Conservation (phyloP, 352 stramenopile species). For the Phytophthora quininea region DNA sequence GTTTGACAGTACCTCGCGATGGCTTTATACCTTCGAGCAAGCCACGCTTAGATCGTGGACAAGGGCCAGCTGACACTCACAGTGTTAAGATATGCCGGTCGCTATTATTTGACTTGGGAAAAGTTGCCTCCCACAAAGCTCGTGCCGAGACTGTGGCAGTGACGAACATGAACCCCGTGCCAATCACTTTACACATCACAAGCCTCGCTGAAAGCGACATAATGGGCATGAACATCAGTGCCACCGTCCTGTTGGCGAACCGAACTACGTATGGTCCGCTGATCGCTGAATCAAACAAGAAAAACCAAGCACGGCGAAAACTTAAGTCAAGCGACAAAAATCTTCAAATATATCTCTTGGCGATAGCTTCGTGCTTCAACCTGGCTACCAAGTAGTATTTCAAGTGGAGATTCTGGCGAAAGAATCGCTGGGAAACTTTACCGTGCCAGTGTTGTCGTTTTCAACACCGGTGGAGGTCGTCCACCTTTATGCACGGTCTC, state of each 20-base stretch:
- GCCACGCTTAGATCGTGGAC: slow-evolving; percentile 24
- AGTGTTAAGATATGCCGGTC: slow-evolving; percentile 43
- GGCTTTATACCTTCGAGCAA: slow-evolving; percentile 12
- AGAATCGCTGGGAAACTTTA: slow-evolving; percentile 31
- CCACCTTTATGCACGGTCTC: slow-evolving; percentile 38
- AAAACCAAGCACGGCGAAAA: not conserved
- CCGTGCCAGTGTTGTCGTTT: slow-evolving; percentile 42
- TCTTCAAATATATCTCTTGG: slow-evolving; percentile 7
- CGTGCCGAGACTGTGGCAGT: slow-evolving; percentile 47
- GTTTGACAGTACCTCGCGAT: slow-evolving; percentile 17
- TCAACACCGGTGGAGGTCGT: slow-evolving; percentile 45
- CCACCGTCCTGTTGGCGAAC: slow-evolving; percentile 10
- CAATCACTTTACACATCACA: slow-evolving; percentile 33
- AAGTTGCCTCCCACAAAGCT: slow-evolving; percentile 34
- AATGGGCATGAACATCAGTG: slow-evolving; percentile 35
- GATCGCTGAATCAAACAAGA: not conserved
- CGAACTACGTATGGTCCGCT: not conserved
- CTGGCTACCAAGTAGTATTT: slow-evolving; percentile 35
- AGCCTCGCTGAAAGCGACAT: slow-evolving; percentile 14
- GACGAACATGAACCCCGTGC: slow-evolving; percentile 54
- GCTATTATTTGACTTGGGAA: slow-evolving; percentile 50
- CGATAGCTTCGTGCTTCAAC: slow-evolving; percentile 34
- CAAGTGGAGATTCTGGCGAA: slow-evolving; percentile 32
- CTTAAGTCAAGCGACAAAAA: not conserved
- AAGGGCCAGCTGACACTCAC: slow-evolving; percentile 9